Base-by-base conservation (phyloP, 768 basidiomycete genomes). In the Amanita phalloides region DNA sequence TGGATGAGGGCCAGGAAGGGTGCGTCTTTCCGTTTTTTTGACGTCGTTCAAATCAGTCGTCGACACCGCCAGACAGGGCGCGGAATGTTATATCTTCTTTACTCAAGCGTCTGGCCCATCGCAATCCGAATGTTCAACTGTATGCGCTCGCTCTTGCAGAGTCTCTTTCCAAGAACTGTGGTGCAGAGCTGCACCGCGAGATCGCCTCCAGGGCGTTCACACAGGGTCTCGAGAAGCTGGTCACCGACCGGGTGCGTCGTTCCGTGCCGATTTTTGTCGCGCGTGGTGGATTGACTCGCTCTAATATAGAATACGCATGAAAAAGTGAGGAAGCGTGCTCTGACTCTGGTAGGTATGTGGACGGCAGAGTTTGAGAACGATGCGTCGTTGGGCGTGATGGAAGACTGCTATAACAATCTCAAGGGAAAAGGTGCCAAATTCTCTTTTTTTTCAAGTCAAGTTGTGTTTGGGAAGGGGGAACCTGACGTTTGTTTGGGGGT, bases 41-140 rank as follows among this genome's bases (percentile, higher is more conserved):
- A 1, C 3, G 21, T 14, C 3, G 38, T 13, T 41, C 49, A 33
- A 11, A 33, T 17, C 25, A 4, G 41, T 6, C 48, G 26, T 47
- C 41, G 36, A 17, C 32, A 39, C 36, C 39, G 41, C 35, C 50
- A 20, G 41, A n/a, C 68, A 97, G 95, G 9, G 91, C 95, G 7
- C 86, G 86, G 49, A 81, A 86, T 58, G 90, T 89, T 51, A 78
- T 94, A 54, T 83, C 84, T 10, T 78, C 95, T 0, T 62, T 96
- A 30, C 75, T 93, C 60, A 97, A 94, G 67, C 89, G 96, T 4
- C 75, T 99, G 2, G 77, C 86, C 8, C 96, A 99, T 67, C 81
- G 96, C 17, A 96, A 89, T 64, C 87, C 96, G 2, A 99, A 95
- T 58, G 96, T 99, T 2, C 96, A 99, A 68, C 78, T 97, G 1